Base-by-base conservation (phyloP, 1,139 yeast species). In the Geotrichum aggregatum region DNA sequence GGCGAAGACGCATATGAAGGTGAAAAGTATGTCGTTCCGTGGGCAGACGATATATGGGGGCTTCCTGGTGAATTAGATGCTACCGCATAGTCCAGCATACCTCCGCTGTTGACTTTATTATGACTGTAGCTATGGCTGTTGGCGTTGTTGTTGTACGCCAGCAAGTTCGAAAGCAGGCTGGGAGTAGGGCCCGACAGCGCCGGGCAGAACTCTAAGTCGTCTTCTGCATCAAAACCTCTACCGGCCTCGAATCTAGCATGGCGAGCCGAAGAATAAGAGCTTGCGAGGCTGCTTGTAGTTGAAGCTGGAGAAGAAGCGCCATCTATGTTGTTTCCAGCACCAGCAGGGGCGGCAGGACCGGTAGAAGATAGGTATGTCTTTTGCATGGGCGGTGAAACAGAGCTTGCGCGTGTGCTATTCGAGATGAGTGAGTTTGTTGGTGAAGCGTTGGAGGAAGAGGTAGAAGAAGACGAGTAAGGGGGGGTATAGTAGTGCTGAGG, bases 211-310 rank as follows among this genome's bases (percentile, higher is more conserved):
- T 83, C 89, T 57, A 78, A 65, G 66, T 84, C 91, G 58, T 84
- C 86, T 65, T 82, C 88, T 44, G 76, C 65, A 59, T 83, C 88
- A 66, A 84, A 83, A 31, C 87, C 83, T 59, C 85, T 77, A 61
- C 82, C 79, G 44, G 83, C 76, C 60, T 82, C 82, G 61, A 81
- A 75, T 57, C 82, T 76, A 39, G 74, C 58, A 16, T 38, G 22
- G 24, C 26, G 28, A 13, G 47, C 18, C 3, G 42, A 14, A 13
- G 42, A 35, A 10, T 8, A 14, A n/a, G 48, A 35, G 36, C 24
- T 39, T 19, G 39, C 8, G 16, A 18, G 30, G 24, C 31, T 22
- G 42, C 13, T 24, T 34, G 3, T 18, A 13, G 30, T 19, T 1
- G 44, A 21, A 7, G 24, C 30, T 3, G 44, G 38, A 7, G 44